Evolutionary conservation across 1,139 yeast genomes (phyloP).

Genomic region (Zygosaccharomyces sapae): DNA sequence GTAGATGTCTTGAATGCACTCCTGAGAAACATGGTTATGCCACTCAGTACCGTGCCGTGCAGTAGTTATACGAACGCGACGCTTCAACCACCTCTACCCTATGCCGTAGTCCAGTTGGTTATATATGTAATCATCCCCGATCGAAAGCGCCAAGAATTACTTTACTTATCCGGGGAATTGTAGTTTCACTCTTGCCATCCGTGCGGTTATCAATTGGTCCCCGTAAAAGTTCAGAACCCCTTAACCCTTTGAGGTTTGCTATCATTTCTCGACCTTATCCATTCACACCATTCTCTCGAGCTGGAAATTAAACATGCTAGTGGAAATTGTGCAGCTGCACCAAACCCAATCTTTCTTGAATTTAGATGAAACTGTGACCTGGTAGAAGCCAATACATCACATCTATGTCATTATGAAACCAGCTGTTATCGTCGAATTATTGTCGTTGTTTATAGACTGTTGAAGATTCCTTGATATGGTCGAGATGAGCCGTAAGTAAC

Average conservation of each 20-base stretch:
- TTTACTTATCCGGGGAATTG: not conserved
- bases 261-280: not conserved
- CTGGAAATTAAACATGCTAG: no score
- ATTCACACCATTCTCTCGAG: not conserved
- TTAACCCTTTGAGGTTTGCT: not conserved
- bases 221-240: not conserved
- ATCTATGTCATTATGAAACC: no score
- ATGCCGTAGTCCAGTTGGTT: no score
- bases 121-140: not conserved
- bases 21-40: not conserved
- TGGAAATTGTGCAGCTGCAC: no score
- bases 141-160: not conserved
- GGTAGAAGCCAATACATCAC: no score
- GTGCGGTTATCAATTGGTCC: not conserved
- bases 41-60: no score
- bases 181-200: not conserved
- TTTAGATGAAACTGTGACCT: no score
- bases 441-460: not conserved
- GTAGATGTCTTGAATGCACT: not conserved
- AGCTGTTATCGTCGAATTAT: no score
- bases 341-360: no score
- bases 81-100: no score
- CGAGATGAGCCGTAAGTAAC: conserved; percentile 3
- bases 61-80: no score
- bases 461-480: not conserved